A percentile compares a stretch with the other conserved stretches of the same genome.
phyloP scores from a whole-genome alignment of 306 rosid species.

The Carpinus viminea region DNA sequence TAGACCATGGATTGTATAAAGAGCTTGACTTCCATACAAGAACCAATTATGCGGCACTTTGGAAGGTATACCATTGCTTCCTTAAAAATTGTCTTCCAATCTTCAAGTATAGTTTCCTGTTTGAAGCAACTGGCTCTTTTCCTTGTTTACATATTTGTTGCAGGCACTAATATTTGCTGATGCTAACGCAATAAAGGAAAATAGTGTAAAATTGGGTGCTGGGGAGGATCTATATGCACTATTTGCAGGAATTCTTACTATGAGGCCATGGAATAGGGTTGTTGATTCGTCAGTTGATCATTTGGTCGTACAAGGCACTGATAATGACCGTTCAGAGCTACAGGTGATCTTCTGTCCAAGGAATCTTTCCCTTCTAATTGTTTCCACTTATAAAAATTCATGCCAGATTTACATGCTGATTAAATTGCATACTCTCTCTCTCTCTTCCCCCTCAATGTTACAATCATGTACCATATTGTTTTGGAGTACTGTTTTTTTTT shows the following conservation, averaged over 20 bases:
- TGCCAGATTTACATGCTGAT: background rate
- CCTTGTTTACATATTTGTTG: slow-evolving; percentile 15
- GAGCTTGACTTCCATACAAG: slow-evolving; percentile 80
- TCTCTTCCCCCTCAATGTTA: background rate
- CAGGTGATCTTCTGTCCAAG: slow-evolving; percentile 62
- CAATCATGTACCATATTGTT: background rate
- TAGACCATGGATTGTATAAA: slow-evolving; percentile 94
- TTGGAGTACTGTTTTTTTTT: background rate
- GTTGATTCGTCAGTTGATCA: slow-evolving; percentile 83
- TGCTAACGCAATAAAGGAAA: slow-evolving; percentile 75
- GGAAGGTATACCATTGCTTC: slow-evolving; percentile 58
- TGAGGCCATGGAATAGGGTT: slow-evolving; percentile 96
- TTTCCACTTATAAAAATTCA: background rate
- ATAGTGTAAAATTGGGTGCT: slow-evolving; percentile 90
- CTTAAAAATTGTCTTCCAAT: background rate
- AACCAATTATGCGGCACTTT: slow-evolving; percentile 83
- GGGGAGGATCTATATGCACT: slow-evolving; percentile 93
- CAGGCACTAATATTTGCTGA: slow-evolving; percentile 84
- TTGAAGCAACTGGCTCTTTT: slow-evolving; percentile 10
- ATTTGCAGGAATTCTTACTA: slow-evolving; percentile 93
- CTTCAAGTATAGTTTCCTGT: background rate
- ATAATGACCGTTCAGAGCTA: slow-evolving; percentile 71
- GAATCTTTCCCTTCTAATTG: background rate
- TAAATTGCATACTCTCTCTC: slow-evolving; percentile 24
- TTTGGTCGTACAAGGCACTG: slow-evolving; percentile 73